Evolutionary conservation across 768 basidiomycete genomes (phyloP).

Genomic region (Xanthoconium purpureum): DNA sequence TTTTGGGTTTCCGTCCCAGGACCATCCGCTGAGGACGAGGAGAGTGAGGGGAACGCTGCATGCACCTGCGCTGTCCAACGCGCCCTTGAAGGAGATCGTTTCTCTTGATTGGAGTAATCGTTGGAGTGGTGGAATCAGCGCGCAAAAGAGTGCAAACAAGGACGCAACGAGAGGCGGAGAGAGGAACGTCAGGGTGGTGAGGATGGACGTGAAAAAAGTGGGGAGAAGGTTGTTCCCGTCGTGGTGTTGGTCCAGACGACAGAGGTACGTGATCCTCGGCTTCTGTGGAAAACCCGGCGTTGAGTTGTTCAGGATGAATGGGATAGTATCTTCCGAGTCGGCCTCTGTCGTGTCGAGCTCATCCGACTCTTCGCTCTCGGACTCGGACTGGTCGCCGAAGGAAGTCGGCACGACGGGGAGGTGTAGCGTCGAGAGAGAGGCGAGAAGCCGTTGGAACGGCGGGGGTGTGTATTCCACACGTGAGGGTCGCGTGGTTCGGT

Average conservation of each 20-base stretch:
- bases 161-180: slow-evolving; percentile 87
- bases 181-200: slow-evolving; percentile 54
- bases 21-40: slow-evolving; percentile 91
- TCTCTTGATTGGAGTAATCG: slow-evolving; percentile 56
- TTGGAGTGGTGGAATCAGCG: slow-evolving; percentile 74
- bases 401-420: slow-evolving; percentile 23
- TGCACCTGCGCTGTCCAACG: slow-evolving; percentile 63
- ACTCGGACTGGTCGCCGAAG: slow-evolving; percentile 18
- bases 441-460: not conserved
- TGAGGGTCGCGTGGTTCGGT: not conserved
- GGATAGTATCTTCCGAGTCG: slow-evolving; percentile 24
- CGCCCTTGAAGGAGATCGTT: slow-evolving; percentile 64
- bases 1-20: slow-evolving; percentile 46
- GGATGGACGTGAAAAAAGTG: not conserved
- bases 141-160: slow-evolving; percentile 69
- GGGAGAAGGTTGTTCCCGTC: not conserved
- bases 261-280: slow-evolving; percentile 1
- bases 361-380: slow-evolving; percentile 22
- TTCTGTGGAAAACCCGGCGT: slow-evolving; percentile 17
- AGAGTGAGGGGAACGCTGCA: slow-evolving; percentile 88
- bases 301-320: not conserved
- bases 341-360: slow-evolving; percentile 13
- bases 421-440: not conserved
- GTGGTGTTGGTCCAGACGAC: not conserved
- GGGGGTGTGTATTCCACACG: not conserved